A percentile compares a stretch with the other conserved stretches of the same genome.
Evolutionary conservation across 192 early-diverging fungal genomes (phyloP).

Genomic region (Rhizoclosmatium globosum): DNA sequence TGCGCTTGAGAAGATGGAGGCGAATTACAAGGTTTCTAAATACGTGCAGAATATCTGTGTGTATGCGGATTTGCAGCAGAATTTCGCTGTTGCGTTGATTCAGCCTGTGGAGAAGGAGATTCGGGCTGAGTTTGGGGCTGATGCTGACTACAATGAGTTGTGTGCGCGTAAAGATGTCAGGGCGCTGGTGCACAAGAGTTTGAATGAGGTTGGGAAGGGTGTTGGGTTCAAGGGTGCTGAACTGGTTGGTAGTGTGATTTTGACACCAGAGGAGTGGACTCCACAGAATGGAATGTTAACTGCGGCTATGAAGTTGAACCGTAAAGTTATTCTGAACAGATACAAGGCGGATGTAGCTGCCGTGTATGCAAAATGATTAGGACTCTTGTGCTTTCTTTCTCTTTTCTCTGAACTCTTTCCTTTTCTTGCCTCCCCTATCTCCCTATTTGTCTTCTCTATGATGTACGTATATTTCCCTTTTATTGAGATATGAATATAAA

Average conservation of each 20-base stretch:
- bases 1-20: slow-evolving; percentile 93
- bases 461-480: neutral
- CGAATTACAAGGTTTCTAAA: slow-evolving; percentile 77
- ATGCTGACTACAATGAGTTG: slow-evolving; percentile 43
- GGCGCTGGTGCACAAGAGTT: slow-evolving; percentile 58
- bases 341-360: slow-evolving; percentile 69
- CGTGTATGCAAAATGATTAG: slow-evolving; percentile 51
- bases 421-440: neutral
- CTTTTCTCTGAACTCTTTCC: neutral
- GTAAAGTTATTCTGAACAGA: slow-evolving; percentile 75
- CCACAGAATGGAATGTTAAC: slow-evolving; percentile 86
- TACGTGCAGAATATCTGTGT: slow-evolving; percentile 75
- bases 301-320: slow-evolving; percentile 95
- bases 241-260: slow-evolving; percentile 67
- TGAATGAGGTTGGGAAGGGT: slow-evolving; percentile 67
- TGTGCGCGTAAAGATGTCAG: slow-evolving; percentile 27
- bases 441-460: neutral
- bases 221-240: slow-evolving; percentile 77
- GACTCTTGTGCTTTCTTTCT: neutral
- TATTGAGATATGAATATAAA: neutral
- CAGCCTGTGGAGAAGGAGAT: slow-evolving; percentile 64
- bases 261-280: slow-evolving; percentile 88
- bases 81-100: slow-evolving; percentile 82
- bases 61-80: slow-evolving; percentile 70
- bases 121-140: neutral